Evolutionary conservation across 139 green algal species (phyloP), one percentile per base, ranked within the genome.

Genomic region (Chlorella sp.): DNA sequence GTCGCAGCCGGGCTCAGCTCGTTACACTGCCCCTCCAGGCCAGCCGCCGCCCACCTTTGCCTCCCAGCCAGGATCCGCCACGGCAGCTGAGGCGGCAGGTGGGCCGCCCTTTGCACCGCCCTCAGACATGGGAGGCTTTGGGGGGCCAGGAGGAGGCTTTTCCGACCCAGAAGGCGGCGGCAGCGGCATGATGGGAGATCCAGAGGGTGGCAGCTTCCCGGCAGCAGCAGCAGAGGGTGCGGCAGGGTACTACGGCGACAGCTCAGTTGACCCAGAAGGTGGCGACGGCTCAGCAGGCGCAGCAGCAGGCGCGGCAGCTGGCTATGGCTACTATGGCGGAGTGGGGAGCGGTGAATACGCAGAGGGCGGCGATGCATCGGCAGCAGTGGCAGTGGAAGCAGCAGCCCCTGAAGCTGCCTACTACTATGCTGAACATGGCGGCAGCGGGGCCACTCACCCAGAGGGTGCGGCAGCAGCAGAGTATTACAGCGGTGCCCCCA

Each of bases 1-100:
- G 15, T 87, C 83, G 26, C 85, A 88, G 68, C 85, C 85, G 36
- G 85, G 85, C 0, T 88, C 83, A 12, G 60, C 64, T 39, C 28
- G 42, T 0, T 28, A 42, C 11, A 30, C 9, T 0, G 42, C 30
- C 26, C 24, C 42, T 28, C 79, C 9, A 1, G 42, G 30, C 57
- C 24, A 64, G n/a, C 4, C 48, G 2, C 79, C 48, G 2, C 79
- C 79, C 48, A 32, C 28, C 42, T 85, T 85, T 85, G 79, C 79
- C n/a, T 68, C 79, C 4, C 79, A 68, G 79, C 79, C 79, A 1
- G 79, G 79, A 12, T 37, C 57, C 0, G 57, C 81, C 53, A 53
- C 53, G 0, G 64, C 85, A 2, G 68, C 85, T 24, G 66, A 40
- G 7, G 69, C 85, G 11, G 64, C 69, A 57, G 48, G 48, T 9